Conservation (phyloP, 768 basidiomycete species). For the Hericium coralloides region DNA sequence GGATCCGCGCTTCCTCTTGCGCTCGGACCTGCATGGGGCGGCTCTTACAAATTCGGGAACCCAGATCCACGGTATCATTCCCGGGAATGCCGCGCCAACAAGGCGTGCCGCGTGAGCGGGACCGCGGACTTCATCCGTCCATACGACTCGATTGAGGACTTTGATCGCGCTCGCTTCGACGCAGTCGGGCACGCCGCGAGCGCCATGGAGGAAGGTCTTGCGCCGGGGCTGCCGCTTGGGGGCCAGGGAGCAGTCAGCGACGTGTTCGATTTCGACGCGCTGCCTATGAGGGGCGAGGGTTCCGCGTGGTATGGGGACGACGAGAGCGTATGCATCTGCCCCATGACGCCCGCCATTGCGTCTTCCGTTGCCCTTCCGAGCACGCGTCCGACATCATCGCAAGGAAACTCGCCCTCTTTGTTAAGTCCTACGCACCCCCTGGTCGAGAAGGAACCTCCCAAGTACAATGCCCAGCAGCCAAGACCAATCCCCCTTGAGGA, state of each 20-base stretch:
- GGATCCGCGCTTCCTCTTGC: constrained; percentile 19
- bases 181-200: not conserved
- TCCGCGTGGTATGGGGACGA: constrained; percentile 2
- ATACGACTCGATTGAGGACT: constrained; percentile 19
- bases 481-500: not conserved
- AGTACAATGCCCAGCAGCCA: not conserved
- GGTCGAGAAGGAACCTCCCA: not conserved
- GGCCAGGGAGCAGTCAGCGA: constrained; percentile 11
- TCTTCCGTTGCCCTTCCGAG: constrained; percentile 14
- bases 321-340: constrained; percentile 9
- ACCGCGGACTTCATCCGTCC: constrained; percentile 26
- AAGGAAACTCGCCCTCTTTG: not conserved
- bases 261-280: constrained; percentile 27
- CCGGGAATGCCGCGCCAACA: constrained; percentile 15
- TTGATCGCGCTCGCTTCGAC: constrained; percentile 2
- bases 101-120: constrained; percentile 9
- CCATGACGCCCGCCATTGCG: constrained; percentile 8
- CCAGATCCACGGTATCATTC: constrained; percentile 2
- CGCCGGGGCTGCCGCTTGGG: not conserved
- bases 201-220: not conserved
- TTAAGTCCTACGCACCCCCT: not conserved
- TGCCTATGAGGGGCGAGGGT: constrained; percentile 17
- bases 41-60: not conserved
- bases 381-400: not conserved
- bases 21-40: not conserved